A percentile compares a stretch with the other conserved stretches of the same genome.
Conservation (phyloP, 257 asterid species). For the Cruciata laevipes region DNA sequence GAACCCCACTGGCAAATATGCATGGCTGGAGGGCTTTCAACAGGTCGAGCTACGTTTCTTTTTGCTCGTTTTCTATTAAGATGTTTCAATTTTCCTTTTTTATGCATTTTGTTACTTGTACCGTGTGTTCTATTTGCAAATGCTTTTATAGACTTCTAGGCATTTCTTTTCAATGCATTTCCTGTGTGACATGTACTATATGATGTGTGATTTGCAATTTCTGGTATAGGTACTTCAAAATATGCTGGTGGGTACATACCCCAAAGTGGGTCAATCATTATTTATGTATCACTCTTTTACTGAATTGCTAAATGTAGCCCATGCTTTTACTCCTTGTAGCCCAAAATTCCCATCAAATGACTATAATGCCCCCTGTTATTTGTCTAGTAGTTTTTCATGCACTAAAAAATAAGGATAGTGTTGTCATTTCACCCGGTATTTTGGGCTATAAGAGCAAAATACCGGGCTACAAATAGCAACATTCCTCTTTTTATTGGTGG, state of each 20-base stretch:
- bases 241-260: not conserved
- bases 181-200: not conserved
- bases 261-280: not conserved
- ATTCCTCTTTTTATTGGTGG: too few relatives aligned
- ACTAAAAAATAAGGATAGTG: too few relatives aligned
- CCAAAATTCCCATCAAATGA: too few relatives aligned
- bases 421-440: too few relatives aligned
- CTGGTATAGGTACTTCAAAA: not conserved
- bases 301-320: too few relatives aligned
- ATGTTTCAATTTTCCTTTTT: too few relatives aligned
- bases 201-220: not conserved
- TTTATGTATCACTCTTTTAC: not conserved
- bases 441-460: too few relatives aligned
- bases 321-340: too few relatives aligned
- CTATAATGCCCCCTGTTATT: too few relatives aligned
- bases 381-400: too few relatives aligned
- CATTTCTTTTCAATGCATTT: not conserved
- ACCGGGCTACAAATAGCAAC: too few relatives aligned
- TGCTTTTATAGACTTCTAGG: not conserved
- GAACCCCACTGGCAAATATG: constrained; percentile 99
- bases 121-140: not conserved
- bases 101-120: not conserved
- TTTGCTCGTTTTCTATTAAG: not conserved
- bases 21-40: constrained; percentile 96
- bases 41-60: constrained; percentile 42